A percentile compares a stretch with the other conserved stretches of the same genome.
phyloP scores from a whole-genome alignment of 148 eudicot species.

The Silene conica region DNA sequence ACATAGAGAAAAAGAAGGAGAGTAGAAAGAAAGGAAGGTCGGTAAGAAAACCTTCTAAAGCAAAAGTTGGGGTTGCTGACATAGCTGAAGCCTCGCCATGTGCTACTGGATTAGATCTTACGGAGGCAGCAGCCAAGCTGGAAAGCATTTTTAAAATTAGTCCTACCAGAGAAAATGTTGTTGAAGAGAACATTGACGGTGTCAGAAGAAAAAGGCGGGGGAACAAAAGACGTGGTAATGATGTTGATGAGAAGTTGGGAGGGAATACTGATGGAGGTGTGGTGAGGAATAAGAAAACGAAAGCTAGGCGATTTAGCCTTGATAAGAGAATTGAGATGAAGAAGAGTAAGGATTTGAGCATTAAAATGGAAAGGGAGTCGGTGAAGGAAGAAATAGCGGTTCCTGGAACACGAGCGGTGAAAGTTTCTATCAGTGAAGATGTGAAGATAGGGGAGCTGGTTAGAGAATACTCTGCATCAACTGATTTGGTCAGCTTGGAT shows the following conservation, averaged over 20 bases:
- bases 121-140: conserved; percentile 86
- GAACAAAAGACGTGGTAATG: conserved; percentile 37
- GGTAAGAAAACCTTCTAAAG: conserved; percentile 41
- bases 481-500: conserved; percentile 72
- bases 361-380: conserved; percentile 34
- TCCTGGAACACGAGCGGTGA: conserved; percentile 28
- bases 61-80: conserved; percentile 39
- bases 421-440: conserved; percentile 36
- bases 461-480: conserved; percentile 63
- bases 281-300: conserved; percentile 51
- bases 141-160: conserved; percentile 72
- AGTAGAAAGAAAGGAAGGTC: conserved; percentile 49
- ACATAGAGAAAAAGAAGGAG: conserved; percentile 47
- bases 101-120: conserved; percentile 56
- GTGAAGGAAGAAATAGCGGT: conserved; percentile 39
- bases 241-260: conserved; percentile 32
- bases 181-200: conserved; percentile 28
- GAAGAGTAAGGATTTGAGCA: conserved; percentile 45
- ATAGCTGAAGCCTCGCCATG: conserved; percentile 42
- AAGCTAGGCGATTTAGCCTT: conserved; percentile 56
- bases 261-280: conserved; percentile 25
- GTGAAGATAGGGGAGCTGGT: conserved; percentile 61
- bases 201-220: conserved; percentile 31
- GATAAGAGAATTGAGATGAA: conserved; percentile 68
- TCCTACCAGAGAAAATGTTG: conserved; percentile 34